Base-by-base conservation (phyloP, 2,329 filamentous ascomycete genomes). In the Neofusicoccum cordaticola region DNA sequence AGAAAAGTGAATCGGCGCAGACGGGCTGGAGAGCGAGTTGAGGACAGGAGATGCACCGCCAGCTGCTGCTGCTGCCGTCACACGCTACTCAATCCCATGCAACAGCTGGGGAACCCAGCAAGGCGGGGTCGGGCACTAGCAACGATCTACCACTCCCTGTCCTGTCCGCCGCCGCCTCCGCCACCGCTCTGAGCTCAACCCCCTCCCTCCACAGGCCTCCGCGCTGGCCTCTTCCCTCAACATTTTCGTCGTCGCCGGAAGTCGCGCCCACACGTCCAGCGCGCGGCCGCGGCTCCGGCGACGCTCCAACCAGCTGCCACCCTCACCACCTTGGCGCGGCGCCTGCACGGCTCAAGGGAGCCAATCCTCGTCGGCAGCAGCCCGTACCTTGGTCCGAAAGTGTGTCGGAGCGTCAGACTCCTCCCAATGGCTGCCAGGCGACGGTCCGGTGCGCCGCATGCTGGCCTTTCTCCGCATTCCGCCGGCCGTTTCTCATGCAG, bases 341-440 rank as follows among this genome's bases (percentile, higher is more conserved):
- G 53, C 53, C 27, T 58, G 53, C 56, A 60, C 56, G 56, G 56
- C 42, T 37, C 56, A 37, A 60, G 27, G 56, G 56, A 60, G 56
- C 56, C 56, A 47, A 60, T 60, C 27, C 42, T 60, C 56, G 19
- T 13, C 35, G 11, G 17, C 35, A 41, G 35, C 51, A 56, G 3
- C 52, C 52, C 52, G 39, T 47, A 42, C 56, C 56, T 47, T 48
- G 42, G 56, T 9, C 56, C 42, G 31, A 47, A 60, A 47, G 56
- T 47, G 56, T 60, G 19, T 47, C 56, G 56, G 56, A 37, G 41
- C 56, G 41, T 19, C 15, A 47, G 56, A 47, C 22, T 19, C n/a
- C n/a, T 17, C 31, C 56, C 56, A 60, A 60, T 60, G 42, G 34
- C 31, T 31, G 56, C 53, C 35, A 45, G 15, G 6, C 35, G 13